Evolutionary conservation across 1,284 basidiomycete species (phyloP).

Genomic region (Thecaphora frezii): DNA sequence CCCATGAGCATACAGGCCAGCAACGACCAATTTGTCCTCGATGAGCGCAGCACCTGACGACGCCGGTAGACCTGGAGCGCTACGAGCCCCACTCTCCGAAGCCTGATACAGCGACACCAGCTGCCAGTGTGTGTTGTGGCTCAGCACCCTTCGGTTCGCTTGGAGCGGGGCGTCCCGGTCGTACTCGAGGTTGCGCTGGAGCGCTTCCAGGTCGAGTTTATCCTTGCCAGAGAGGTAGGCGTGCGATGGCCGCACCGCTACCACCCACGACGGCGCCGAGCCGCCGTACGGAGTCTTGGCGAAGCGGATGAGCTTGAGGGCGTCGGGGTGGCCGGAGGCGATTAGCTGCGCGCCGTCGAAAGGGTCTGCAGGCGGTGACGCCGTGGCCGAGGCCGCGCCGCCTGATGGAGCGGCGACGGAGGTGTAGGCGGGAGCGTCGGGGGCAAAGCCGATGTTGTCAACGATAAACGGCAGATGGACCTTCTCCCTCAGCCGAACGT

Average conservation of each 20-base stretch:
- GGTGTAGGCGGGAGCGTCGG: slow-evolving; percentile 23
- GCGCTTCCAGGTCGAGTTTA: neutral
- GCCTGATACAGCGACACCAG: slow-evolving; percentile 14
- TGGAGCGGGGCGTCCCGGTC: slow-evolving; percentile 11
- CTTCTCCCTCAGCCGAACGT: slow-evolving; percentile 58
- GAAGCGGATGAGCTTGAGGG: slow-evolving; percentile 64
- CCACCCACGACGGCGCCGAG: slow-evolving; percentile 12
- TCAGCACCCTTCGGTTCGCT: slow-evolving; percentile 8
- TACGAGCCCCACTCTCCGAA: neutral
- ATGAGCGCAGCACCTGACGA: too few species aligned
- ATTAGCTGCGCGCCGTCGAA: slow-evolving; percentile 62
- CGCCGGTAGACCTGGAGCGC: too few species aligned
- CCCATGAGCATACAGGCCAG: too few species aligned
- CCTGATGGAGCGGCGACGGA: neutral
- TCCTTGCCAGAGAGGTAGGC: neutral
- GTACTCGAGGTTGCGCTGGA: neutral
- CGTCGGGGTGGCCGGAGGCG: slow-evolving; percentile 69
- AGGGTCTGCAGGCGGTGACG: neutral
- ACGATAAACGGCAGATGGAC: slow-evolving; percentile 65
- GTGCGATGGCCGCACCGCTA: slow-evolving; percentile 6
- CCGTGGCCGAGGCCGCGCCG: too few species aligned
- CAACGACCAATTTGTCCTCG: too few species aligned
- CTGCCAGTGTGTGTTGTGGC: slow-evolving; percentile 1
- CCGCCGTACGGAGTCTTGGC: slow-evolving; percentile 60
- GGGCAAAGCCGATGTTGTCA: slow-evolving; percentile 68